phyloP scores from a whole-genome alignment of 2,329 filamentous ascomycete species.

The Colletotrichum cereale region DNA sequence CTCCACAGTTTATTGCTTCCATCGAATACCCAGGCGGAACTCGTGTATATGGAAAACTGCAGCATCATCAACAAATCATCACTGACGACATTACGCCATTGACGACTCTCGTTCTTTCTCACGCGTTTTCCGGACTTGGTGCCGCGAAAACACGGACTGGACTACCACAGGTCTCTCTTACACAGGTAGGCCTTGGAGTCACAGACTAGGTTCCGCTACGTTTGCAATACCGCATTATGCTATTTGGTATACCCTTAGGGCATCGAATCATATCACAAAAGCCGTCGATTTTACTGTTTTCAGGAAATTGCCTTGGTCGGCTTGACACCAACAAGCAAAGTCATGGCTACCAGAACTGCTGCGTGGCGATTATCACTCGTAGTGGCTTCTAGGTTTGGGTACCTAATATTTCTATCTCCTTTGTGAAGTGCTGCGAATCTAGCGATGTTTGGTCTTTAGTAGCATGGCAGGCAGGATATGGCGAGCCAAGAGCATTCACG shows the following conservation, averaged over 20 bases:
- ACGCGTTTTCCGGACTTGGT: slow-evolving; percentile 10
- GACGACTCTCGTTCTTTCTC: slow-evolving; percentile 45
- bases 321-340: slow-evolving; percentile 24
- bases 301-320: slow-evolving; percentile 32
- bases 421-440: slow-evolving; percentile 35
- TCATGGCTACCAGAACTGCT: slow-evolving; percentile 4
- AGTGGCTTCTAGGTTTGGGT: slow-evolving; percentile 28
- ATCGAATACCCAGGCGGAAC: slow-evolving; percentile 39
- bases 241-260: slow-evolving; percentile 40
- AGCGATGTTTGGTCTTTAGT: slow-evolving; percentile 40
- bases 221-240: slow-evolving; percentile 38
- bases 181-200: background rate
- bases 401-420: slow-evolving; percentile 36
- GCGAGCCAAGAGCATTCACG: slow-evolving; percentile 31
- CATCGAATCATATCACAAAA: slow-evolving; percentile 40
- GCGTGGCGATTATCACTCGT: background rate
- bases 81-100: slow-evolving; percentile 52
- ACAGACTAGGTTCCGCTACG: slow-evolving; percentile 25
- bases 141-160: background rate
- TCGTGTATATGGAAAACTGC: slow-evolving; percentile 32
- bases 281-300: slow-evolving; percentile 41
- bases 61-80: slow-evolving; percentile 35
- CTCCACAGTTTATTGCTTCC: slow-evolving; percentile 41
- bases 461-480: slow-evolving; percentile 35
- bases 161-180: background rate